A percentile compares a stretch with the other conserved stretches of the same genome.
Conservation (phyloP, 192 early-diverging fungal species). For the Blastocladiella britannica region DNA sequence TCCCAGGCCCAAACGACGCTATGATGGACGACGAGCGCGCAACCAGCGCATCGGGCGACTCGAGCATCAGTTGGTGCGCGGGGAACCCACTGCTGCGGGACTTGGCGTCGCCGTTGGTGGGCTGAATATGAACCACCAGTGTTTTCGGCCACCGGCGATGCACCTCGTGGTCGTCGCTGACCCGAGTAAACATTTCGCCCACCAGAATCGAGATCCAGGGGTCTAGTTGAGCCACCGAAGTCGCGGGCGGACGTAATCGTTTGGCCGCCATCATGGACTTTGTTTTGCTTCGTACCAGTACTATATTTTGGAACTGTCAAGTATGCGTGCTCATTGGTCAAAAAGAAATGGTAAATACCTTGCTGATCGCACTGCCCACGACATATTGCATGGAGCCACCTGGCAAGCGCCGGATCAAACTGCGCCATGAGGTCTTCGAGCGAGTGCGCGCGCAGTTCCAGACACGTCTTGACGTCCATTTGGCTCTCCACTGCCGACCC, state of each 20-base stretch:
- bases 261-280: conserved; percentile 26
- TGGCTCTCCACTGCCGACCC: conserved; percentile 45
- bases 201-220: conserved; percentile 30
- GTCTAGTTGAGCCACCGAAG: conserved; percentile 7
- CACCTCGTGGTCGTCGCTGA: conserved; percentile 25
- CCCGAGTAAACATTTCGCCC: conserved; percentile 24
- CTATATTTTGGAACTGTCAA: background rate
- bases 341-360: conserved; percentile 7
- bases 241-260: conserved; percentile 13
- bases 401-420: conserved; percentile 26
- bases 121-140: conserved; percentile 11
- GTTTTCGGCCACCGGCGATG: conserved; percentile 28
- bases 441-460: conserved; percentile 26
- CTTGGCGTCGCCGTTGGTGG: background rate
- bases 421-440: conserved; percentile 23
- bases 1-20: background rate
- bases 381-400: conserved; percentile 35
- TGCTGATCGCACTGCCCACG: conserved; percentile 33
- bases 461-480: conserved; percentile 32
- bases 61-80: background rate
- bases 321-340: background rate
- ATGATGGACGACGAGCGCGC: background rate
- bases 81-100: background rate
- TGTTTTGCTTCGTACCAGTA: conserved; percentile 7
- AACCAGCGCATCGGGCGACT: background rate